These are phyloP conservation scores for Pugionium cornutum DNA, from an alignment of 345 rosid genomes.

Conservation along the genomic window DNA sequence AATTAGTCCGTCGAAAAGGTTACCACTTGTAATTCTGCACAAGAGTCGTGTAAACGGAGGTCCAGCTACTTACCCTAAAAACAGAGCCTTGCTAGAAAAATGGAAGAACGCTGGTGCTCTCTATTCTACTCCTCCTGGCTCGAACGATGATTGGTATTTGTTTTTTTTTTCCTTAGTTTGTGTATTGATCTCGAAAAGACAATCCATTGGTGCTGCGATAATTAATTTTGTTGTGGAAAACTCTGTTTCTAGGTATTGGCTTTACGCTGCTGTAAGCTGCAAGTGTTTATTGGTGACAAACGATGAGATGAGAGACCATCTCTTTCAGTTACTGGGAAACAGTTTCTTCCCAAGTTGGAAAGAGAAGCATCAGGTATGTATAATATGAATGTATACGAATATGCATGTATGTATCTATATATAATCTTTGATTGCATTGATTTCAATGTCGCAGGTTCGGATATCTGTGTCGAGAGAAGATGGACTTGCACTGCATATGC, in stretches of 20 bases:
- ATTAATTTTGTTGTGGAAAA: background rate
- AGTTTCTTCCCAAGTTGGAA: conserved; percentile 98
- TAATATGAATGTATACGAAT: background rate
- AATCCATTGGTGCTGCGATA: background rate
- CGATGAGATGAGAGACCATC: conserved; percentile 99
- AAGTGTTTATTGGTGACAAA: conserved; percentile 84
- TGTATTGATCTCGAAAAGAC: background rate
- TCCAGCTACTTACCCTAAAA: conserved; percentile 60
- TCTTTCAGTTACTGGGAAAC: conserved; percentile 84
- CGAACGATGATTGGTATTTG: conserved; percentile 93
- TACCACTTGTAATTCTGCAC: conserved; percentile 83
- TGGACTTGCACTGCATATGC: conserved; percentile 68
- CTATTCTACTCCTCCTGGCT: conserved; percentile 83
- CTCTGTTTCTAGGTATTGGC: conserved; percentile 76
- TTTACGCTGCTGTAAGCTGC: conserved; percentile 86
- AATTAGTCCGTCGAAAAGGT: conserved; percentile 66
- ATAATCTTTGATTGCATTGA: background rate
- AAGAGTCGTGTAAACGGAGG: conserved; percentile 69
- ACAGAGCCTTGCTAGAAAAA: conserved; percentile 61
- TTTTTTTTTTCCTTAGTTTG: background rate
- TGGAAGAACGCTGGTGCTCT: conserved; percentile 82
- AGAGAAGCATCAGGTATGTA: conserved; percentile 90
- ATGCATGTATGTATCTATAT: background rate
- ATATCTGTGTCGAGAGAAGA: conserved; percentile 47
- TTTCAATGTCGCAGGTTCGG: conserved; percentile 56